Percentiles rank a stretch among this genome's conserved stretches.
Evolutionary conservation across 352 stramenopile genomes (phyloP).

Genomic region (Globisporangium spinosum): DNA sequence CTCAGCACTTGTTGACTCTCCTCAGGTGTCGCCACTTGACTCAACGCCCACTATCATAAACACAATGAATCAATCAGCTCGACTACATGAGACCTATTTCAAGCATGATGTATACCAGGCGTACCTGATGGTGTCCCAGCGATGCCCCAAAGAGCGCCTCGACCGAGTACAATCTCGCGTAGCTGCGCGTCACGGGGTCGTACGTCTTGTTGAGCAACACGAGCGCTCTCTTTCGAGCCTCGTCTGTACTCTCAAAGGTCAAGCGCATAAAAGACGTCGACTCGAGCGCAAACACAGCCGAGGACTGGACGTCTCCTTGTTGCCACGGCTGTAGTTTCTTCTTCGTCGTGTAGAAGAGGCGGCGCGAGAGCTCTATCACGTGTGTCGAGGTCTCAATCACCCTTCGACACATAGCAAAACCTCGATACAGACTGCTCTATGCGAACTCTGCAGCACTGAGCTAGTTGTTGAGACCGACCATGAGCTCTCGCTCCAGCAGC

Average conservation of each 20-base stretch:
- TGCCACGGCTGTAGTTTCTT: conserved; percentile 19
- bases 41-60: conserved; percentile 42
- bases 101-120: not conserved
- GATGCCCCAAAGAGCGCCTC: conserved; percentile 48
- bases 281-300: conserved; percentile 23
- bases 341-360: conserved; percentile 30
- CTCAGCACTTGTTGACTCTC: conserved; percentile 29
- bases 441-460: not conserved
- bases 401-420: conserved; percentile 34
- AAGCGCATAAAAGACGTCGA: conserved; percentile 59
- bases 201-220: conserved; percentile 77
- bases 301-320: conserved; percentile 2
- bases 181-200: conserved; percentile 51
- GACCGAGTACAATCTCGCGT: conserved; percentile 56
- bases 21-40: conserved; percentile 34
- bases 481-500: conserved; percentile 56
- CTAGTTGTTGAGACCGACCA: conserved; percentile 22
- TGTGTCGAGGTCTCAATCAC: conserved; percentile 33
- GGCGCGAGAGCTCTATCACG: conserved; percentile 43
- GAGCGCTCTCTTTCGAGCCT: conserved; percentile 61
- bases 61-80: not conserved
- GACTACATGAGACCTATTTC: not conserved
- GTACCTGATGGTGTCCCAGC: conserved; percentile 59
- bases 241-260: conserved; percentile 66
- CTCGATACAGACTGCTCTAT: conserved; percentile 22